These are phyloP conservation scores for Alternaria triticimaculans DNA, from an alignment of 2,329 filamentous ascomycete species.

Conservation along the genomic window DNA sequence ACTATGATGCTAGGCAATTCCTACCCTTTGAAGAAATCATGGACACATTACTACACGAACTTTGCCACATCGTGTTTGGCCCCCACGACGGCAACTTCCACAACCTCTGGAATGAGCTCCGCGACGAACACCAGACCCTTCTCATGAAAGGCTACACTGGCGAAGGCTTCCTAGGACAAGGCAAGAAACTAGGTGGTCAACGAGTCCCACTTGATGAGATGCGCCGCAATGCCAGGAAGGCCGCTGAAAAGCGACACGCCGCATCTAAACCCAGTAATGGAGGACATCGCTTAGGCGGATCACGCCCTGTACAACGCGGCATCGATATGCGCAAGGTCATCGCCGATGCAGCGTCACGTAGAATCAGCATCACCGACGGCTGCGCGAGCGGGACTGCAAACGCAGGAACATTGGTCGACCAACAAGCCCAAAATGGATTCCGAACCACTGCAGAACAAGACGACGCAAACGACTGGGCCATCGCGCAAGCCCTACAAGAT, in stretches of 20 bases:
- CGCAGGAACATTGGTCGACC: conserved; percentile 69
- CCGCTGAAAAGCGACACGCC: conserved; percentile 72
- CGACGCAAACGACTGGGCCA: conserved; percentile 85
- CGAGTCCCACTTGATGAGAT: conserved; percentile 71
- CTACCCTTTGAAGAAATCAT: conserved; percentile 79
- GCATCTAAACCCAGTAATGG: conserved; percentile 69
- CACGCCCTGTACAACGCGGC: conserved; percentile 58
- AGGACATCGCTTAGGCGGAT: conserved; percentile 76
- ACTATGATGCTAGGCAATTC: conserved; percentile 77
- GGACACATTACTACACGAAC: conserved; percentile 93
- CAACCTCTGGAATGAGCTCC: conserved; percentile 84
- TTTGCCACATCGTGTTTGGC: conserved; percentile 85
- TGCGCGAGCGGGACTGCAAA: conserved; percentile 76
- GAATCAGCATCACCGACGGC: conserved; percentile 71
- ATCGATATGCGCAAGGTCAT: conserved; percentile 76
- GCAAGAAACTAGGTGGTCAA: conserved; percentile 70
- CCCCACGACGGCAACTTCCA: conserved; percentile 86
- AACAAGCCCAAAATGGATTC: conserved; percentile 74
- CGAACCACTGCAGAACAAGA: conserved; percentile 86
- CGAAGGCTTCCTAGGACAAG: conserved; percentile 82
- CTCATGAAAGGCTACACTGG: conserved; percentile 85
- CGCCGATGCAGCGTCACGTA: conserved; percentile 69
- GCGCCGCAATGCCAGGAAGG: conserved; percentile 73
- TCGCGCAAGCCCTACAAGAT: conserved; percentile 84
- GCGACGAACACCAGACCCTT: conserved; percentile 82